Percentiles rank a stretch among this genome's conserved stretches.
These are phyloP conservation scores for Misopates orontium DNA, from an alignment of 257 asterid genomes.

Conservation along the genomic window DNA sequence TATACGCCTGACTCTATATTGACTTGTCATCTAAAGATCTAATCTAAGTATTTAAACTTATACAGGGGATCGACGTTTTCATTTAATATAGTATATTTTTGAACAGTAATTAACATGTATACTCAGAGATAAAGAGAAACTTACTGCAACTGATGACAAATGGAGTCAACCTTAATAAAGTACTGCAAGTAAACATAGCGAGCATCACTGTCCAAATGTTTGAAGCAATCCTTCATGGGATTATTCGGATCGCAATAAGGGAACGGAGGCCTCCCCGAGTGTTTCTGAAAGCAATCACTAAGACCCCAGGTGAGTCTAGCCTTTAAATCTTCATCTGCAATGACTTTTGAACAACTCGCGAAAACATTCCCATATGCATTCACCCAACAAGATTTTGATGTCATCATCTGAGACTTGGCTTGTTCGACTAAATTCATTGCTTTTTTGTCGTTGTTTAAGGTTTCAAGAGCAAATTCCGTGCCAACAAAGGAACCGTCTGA, in stretches of 20 bases:
- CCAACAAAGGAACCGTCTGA: slow-evolving; percentile 25
- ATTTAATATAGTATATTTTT: too few relatives aligned
- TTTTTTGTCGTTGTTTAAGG: slow-evolving; percentile 32
- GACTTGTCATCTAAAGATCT: too few relatives aligned
- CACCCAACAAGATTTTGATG: slow-evolving; percentile 50
- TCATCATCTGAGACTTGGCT: slow-evolving; percentile 38
- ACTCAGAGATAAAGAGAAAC: slow-evolving; percentile 9
- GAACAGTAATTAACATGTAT: background rate
- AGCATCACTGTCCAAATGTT: slow-evolving; percentile 37
- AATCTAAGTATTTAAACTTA: too few relatives aligned
- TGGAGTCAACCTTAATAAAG: slow-evolving; percentile 52
- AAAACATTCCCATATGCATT: slow-evolving; percentile 49
- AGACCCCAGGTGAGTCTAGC: slow-evolving; percentile 65
- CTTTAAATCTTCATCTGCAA: slow-evolving; percentile 49
- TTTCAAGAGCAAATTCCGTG: slow-evolving; percentile 56
- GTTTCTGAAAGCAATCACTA: slow-evolving; percentile 57
- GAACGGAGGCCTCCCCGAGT: slow-evolving; percentile 46
- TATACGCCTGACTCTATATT: too few relatives aligned
- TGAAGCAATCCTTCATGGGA: slow-evolving; percentile 42
- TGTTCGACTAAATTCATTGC: slow-evolving; percentile 39
- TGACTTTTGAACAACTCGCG: slow-evolving; percentile 45
- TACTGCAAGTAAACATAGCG: slow-evolving; percentile 43
- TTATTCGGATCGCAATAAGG: slow-evolving; percentile 44
- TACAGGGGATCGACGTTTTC: too few relatives aligned
- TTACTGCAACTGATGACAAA: slow-evolving; percentile 73